These are phyloP conservation scores for Microdochium trichocladiopsis DNA, from an alignment of 2,329 filamentous ascomycete species.

Conservation along the genomic window DNA sequence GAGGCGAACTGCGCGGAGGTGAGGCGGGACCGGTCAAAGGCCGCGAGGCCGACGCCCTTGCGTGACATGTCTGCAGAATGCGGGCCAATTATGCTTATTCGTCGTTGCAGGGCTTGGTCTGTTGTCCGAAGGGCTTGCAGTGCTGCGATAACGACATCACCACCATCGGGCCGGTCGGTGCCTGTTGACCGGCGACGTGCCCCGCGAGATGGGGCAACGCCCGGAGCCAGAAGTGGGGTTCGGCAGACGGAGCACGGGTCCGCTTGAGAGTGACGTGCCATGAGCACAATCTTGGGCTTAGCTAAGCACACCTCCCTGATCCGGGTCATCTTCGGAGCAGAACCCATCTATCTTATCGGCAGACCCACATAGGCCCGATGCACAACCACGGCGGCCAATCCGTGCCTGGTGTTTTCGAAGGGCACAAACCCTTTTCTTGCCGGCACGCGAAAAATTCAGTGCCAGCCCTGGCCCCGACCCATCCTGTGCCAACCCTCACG, in stretches of 20 bases:
- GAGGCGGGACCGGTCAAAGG: slow-evolving; percentile 79
- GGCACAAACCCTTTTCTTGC: slow-evolving; percentile 19
- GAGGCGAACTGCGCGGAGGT: slow-evolving; percentile 84
- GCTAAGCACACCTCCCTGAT: neutral
- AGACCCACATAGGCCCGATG: neutral
- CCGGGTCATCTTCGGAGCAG: neutral
- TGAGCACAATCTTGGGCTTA: neutral
- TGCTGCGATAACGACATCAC: too few species aligned
- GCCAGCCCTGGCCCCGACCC: slow-evolving; percentile 8
- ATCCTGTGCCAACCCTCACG: neutral
- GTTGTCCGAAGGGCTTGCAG: too few species aligned
- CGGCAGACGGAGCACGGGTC: neutral
- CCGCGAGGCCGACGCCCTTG: slow-evolving; percentile 83
- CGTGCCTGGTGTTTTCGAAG: slow-evolving; percentile 13
- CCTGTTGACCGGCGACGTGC: neutral
- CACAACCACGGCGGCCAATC: slow-evolving; percentile 1
- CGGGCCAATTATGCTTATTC: too few species aligned
- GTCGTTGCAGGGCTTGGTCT: too few species aligned
- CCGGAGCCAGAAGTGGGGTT: neutral
- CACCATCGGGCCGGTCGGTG: neutral
- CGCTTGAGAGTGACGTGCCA: neutral
- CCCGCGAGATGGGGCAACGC: neutral
- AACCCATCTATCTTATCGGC: neutral
- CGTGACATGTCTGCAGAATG: slow-evolving; percentile 46
- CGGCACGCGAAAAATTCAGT: slow-evolving; percentile 12